These are phyloP conservation scores for Metschnikowia rubicola DNA, from an alignment of 805 yeast genomes.

Conservation along the genomic window DNA sequence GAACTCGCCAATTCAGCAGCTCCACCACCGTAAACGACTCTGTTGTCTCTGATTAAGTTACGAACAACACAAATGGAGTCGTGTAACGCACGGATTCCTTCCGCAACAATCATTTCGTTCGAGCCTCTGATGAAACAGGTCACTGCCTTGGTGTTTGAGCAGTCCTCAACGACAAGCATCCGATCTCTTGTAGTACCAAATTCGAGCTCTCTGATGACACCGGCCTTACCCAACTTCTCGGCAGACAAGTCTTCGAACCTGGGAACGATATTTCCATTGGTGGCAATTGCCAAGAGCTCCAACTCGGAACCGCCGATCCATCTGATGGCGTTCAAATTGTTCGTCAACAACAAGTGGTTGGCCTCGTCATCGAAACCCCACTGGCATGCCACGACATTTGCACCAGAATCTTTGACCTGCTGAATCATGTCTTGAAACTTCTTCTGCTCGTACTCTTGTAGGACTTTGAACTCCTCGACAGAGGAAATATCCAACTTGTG, in stretches of 20 bases:
- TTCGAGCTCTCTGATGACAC: constrained; percentile 78
- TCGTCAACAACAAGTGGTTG: constrained; percentile 83
- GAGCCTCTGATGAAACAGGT: constrained; percentile 94
- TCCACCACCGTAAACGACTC: constrained; percentile 99
- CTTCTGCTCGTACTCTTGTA: constrained; percentile 89
- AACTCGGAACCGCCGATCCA: constrained; percentile 99
- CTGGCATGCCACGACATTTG: constrained; percentile 95
- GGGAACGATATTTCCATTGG: constrained; percentile 95
- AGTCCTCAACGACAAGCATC: constrained; percentile 91
- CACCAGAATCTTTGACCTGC: constrained; percentile 82
- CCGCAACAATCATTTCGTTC: constrained; percentile 96
- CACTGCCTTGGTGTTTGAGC: constrained; percentile 82
- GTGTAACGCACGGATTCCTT: constrained; percentile 92
- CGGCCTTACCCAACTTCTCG: constrained; percentile 86
- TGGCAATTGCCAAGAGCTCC: constrained; percentile 94
- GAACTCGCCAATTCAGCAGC: constrained; percentile 96
- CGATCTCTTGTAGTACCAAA: constrained; percentile 96
- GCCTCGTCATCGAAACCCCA: constrained; percentile 99
- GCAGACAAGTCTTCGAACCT: constrained; percentile 86
- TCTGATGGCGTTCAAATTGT: constrained; percentile 90
- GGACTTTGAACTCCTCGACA: constrained; percentile 89
- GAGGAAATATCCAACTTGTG: constrained; percentile 90
- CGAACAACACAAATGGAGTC: constrained; percentile 97
- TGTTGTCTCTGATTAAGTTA: constrained; percentile 84
- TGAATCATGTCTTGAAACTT: constrained; percentile 90